phyloP scores from a whole-genome alignment of 2,329 filamentous ascomycete genomes.

The Aspergillus sergii region DNA sequence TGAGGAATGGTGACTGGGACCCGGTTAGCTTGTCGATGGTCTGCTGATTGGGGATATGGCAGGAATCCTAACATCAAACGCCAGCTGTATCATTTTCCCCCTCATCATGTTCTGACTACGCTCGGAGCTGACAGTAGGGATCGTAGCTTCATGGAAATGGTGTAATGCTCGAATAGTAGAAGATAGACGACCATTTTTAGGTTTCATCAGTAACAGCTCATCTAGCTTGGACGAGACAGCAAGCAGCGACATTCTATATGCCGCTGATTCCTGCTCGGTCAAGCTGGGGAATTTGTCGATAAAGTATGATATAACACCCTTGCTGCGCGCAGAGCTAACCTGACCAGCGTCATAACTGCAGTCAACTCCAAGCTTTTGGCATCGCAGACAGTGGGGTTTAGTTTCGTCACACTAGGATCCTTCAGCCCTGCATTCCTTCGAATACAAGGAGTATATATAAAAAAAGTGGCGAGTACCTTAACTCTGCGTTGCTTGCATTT shows the following conservation, averaged over 20 bases:
- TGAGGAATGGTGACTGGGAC: slow-evolving; percentile 37
- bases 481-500: slow-evolving; percentile 39
- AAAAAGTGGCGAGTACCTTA: slow-evolving; percentile 29
- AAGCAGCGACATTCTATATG: slow-evolving; percentile 24
- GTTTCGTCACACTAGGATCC: slow-evolving; percentile 36
- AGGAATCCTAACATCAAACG: slow-evolving; percentile 30
- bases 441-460: not conserved
- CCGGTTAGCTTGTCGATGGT: not conserved
- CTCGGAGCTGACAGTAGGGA: slow-evolving; percentile 18
- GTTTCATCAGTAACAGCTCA: slow-evolving; percentile 24
- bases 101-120: slow-evolving; percentile 22
- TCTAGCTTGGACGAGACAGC: slow-evolving; percentile 26
- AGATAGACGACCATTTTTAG: not conserved
- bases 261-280: slow-evolving; percentile 17
- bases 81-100: slow-evolving; percentile 30
- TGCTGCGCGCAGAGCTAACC: not conserved
- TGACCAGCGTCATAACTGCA: slow-evolving; percentile 30
- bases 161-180: slow-evolving; percentile 28
- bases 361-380: slow-evolving; percentile 31
- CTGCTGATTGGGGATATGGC: not conserved
- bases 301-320: slow-evolving; percentile 18
- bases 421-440: not conserved
- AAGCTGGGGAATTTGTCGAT: slow-evolving; percentile 17
- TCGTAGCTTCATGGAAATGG: slow-evolving; percentile 29
- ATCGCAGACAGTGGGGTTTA: slow-evolving; percentile 35